Evolutionary conservation across 2,329 filamentous ascomycete species (phyloP), one percentile per base, ranked within the genome.

Genomic region (Teratosphaeria zuluensis): DNA sequence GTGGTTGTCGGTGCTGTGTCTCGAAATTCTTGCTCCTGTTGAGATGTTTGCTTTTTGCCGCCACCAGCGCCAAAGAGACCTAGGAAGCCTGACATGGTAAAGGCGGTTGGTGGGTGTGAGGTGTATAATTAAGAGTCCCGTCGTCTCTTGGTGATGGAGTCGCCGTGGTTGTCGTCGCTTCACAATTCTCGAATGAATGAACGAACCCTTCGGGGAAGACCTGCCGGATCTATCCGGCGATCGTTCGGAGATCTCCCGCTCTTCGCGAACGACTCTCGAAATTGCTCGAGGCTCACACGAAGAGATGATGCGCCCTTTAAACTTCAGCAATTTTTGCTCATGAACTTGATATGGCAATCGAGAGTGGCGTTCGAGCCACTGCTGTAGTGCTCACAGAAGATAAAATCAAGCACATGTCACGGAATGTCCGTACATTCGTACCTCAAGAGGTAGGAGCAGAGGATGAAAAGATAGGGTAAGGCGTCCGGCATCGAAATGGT

Each of bases 301-400:
- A 4, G 42, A 21, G 7, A 21, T 48, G 8, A 8, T 48, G 16
- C 4, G n/a, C 9, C 6, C 7, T 48, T n/a, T 4, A 4, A 48
- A 19, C 16, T 5, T 21, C 42, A 9, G 42, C 9, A 21, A 19
- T 21, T 48, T 5, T 5, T 19, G 42, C 42, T 48, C n/a, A 19
- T 6, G 19, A 11, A 21, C 6, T 9, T 6, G 19, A n/a, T 9
- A 48, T 48, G 42, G 42, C n/a, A 7, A 9, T n/a, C n/a, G 42
- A 48, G 2, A n/a, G 6, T 21, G n/a, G n/a, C n/a, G 11, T 8
- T 2, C 16, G 21, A 8, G 42, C 8, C 16, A n/a, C 42, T 19
- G 16, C 42, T 21, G 7, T n/a, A 19, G 38, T 65, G 46, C 63
- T 64, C 6, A 30, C 51, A 38, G 64, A 65, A 59, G 62, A 61